Evolutionary conservation across 441 rosid genomes (phyloP), one percentile per base, ranked within the genome.

Genomic region (Eutrema salsugineum): DNA sequence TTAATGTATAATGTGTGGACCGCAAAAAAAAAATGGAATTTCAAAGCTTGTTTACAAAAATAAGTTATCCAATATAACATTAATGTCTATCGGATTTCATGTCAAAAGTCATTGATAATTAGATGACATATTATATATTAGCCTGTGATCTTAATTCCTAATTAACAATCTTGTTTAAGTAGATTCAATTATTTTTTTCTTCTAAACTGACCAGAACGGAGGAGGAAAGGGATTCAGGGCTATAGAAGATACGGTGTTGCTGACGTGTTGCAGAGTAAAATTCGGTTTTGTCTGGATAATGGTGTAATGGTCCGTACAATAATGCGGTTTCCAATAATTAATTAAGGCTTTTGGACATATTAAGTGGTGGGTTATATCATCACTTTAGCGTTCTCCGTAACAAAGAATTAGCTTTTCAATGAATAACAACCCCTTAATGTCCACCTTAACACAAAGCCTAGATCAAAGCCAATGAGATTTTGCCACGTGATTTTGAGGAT

Each of bases 401-500:
- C 40, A 48, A 47, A 39, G 48, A 63, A 20, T 47, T 15, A 39
- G 49, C 66, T 76, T 76, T 69, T 20, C 49, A 56, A 63, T 55
- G 70, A 36, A 47, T 39, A 30, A n/a, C 46, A 40, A 42, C 59
- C 46, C 48, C 65, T 58, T 70, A 82, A 63, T 81, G 85, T 81
- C 82, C 84, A 78, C 68, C 82, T 82, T 77, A 84, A 66, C 71
- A 9, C 61, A 64, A 67, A 77, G 77, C 71, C 62, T 5, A 63
- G 62, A 63, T 76, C 28, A 53, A 2, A 49, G 49, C 49, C 83
- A 86, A 83, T 79, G 36, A 47, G 4, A 8, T 7, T 53, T 22
- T 2, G 72, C 85, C 94, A 87, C 88, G 90, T 85, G 74, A n/a
- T 57, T 54, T n/a, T 22, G n/a, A 44, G 62, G 57, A 57, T 24